Percentiles rank a stretch among this genome's conserved stretches.
Evolutionary conservation across 2,329 filamentous ascomycete genomes (phyloP).

Genomic region (Phoma sp.): DNA sequence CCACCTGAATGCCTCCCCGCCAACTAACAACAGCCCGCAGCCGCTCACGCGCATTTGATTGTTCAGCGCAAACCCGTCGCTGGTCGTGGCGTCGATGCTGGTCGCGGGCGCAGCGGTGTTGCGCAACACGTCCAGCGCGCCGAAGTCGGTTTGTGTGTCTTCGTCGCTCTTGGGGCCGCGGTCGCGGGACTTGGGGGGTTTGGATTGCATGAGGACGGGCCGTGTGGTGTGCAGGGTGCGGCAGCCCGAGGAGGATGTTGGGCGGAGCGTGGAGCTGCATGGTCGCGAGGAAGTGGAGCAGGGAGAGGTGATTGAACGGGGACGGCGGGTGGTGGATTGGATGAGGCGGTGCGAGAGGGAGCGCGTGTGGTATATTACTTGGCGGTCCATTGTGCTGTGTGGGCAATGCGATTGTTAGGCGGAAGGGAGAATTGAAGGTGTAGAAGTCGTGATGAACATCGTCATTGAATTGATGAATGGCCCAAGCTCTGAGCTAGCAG

Average conservation of each 20-base stretch:
- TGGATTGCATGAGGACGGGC: constrained; percentile 26
- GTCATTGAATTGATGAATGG: constrained; percentile 18
- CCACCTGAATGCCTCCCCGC: constrained; percentile 90
- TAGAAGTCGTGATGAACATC: constrained; percentile 3
- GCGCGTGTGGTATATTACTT: constrained; percentile 20
- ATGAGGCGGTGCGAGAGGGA: constrained; percentile 16
- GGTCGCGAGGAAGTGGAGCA: constrained; percentile 1
- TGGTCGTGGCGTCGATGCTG: constrained; percentile 80
- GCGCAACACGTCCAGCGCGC: constrained; percentile 78
- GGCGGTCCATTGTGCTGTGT: constrained; percentile 26
- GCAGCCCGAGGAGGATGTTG: constrained; percentile 13
- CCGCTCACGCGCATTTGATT: constrained; percentile 76
- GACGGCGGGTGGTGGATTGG: constrained; percentile 4
- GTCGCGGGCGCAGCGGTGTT: constrained; percentile 80
- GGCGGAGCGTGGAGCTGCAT: background rate
- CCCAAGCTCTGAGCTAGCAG: constrained; percentile 15
- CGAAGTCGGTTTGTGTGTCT: constrained; percentile 75
- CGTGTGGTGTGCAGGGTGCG: constrained; percentile 31
- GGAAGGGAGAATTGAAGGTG: background rate
- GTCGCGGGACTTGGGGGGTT: constrained; percentile 59
- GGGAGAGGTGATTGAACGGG: background rate
- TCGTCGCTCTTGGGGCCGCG: constrained; percentile 68
- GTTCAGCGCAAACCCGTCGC: constrained; percentile 86
- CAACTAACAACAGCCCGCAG: constrained; percentile 78
- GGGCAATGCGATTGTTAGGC: background rate